A percentile compares a stretch with the other conserved stretches of the same genome.
Evolutionary conservation across 2,329 filamentous ascomycete genomes (phyloP).

Genomic region (Pseudogymnoascus sp.): DNA sequence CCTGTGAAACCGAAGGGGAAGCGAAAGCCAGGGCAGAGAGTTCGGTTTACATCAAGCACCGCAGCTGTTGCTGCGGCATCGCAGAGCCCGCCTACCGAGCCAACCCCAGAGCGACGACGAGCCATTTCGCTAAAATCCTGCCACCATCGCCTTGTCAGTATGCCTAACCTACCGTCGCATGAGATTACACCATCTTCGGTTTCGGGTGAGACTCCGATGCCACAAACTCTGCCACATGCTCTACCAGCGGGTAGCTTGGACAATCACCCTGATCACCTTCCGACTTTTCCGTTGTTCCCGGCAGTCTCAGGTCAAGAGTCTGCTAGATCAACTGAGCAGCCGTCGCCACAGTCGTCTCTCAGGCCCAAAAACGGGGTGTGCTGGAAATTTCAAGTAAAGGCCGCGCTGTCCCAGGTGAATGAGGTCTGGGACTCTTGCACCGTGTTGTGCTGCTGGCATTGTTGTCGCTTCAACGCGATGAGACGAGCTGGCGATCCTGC

Average conservation of each 20-base stretch:
- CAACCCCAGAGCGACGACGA: not conserved
- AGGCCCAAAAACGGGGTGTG: not conserved
- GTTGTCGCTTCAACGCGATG: not conserved
- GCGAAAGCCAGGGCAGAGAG: constrained; percentile 3
- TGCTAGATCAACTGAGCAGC: not conserved
- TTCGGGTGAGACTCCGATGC: not conserved
- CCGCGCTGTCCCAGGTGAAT: not conserved
- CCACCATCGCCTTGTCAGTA: not conserved
- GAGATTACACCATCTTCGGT: not conserved
- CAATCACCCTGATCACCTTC: not conserved
- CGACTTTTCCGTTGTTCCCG: not conserved
- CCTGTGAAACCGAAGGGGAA: constrained; percentile 5
- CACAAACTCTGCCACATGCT: not conserved
- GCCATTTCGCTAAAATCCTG: not conserved
- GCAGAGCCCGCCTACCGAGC: not conserved
- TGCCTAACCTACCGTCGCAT: not conserved
- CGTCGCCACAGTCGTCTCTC: not conserved
- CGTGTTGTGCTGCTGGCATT: not conserved
- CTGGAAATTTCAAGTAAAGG: constrained; percentile 6
- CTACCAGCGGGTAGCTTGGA: not conserved
- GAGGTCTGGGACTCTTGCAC: not conserved
- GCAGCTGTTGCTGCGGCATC: not conserved
- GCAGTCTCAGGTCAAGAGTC: not conserved
- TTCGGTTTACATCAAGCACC: constrained; percentile 6
- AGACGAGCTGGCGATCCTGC: not conserved